Conservation (phyloP, 495 filamentous ascomycete genomes). For the Trichoderma parareesei region DNA sequence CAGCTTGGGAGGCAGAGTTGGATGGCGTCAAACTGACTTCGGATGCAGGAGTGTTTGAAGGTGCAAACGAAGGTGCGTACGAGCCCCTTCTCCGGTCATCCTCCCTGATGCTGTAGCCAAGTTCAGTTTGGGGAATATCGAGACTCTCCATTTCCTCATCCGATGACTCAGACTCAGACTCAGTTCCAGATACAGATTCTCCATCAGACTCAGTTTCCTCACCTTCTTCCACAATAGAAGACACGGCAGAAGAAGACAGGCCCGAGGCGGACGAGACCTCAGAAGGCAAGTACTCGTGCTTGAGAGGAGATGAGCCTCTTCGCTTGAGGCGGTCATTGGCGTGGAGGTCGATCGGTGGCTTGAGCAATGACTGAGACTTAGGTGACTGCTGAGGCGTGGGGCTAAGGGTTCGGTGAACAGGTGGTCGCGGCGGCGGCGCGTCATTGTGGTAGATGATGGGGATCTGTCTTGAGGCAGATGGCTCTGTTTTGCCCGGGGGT, state of each 20-base stretch:
- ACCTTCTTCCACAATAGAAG: slow-evolving; percentile 23
- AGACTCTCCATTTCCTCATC: slow-evolving; percentile 44
- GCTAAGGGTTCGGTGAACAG: slow-evolving; percentile 38
- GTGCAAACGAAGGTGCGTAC: slow-evolving; percentile 5
- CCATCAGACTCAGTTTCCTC: slow-evolving; percentile 22
- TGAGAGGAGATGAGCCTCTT: slow-evolving; percentile 84
- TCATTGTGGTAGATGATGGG: slow-evolving; percentile 33
- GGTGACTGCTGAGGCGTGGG: not conserved
- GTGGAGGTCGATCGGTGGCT: slow-evolving; percentile 38
- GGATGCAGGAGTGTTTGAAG: slow-evolving; percentile 17
- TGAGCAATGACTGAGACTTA: slow-evolving; percentile 17
- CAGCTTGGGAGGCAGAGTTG: slow-evolving; percentile 65
- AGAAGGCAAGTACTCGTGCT: slow-evolving; percentile 95
- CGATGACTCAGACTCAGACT: slow-evolving; percentile 32
- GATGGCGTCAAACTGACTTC: slow-evolving; percentile 57
- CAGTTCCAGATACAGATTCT: slow-evolving; percentile 8
- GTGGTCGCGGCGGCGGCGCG: slow-evolving; percentile 36
- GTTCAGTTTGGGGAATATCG: slow-evolving; percentile 40
- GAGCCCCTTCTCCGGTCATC: not conserved
- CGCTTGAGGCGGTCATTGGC: slow-evolving; percentile 45
- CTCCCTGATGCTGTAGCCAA: slow-evolving; percentile 40
- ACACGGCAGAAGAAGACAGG: slow-evolving; percentile 39
- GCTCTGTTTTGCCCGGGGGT: slow-evolving; percentile 14
- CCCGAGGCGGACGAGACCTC: slow-evolving; percentile 45
- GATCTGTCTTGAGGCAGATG: slow-evolving; percentile 37